These are phyloP conservation scores for Datura wrightii DNA, from an alignment of 257 asterid genomes.

Conservation along the genomic window DNA sequence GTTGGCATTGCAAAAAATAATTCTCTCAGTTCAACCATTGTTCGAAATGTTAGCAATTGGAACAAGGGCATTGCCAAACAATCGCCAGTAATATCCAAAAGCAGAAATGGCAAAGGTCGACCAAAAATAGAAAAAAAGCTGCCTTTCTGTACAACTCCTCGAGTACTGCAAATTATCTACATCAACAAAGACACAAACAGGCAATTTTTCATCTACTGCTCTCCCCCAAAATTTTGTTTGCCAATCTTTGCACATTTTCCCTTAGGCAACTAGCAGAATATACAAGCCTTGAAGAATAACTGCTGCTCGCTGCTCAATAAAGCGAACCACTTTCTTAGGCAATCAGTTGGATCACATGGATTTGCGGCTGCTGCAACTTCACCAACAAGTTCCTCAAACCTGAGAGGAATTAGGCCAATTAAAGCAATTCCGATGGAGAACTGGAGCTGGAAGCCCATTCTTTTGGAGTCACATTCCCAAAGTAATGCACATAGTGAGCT, in stretches of 20 bases:
- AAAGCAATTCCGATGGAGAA: constrained; percentile 56
- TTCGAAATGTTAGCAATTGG: neutral
- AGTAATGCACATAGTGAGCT: constrained; percentile 50
- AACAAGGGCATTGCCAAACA: neutral
- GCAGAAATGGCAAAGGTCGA: neutral
- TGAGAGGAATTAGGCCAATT: constrained; percentile 49
- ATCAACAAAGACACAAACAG: neutral
- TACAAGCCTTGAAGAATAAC: constrained; percentile 52
- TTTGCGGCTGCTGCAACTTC: constrained; percentile 35
- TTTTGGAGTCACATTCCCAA: constrained; percentile 36
- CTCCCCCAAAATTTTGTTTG: neutral
- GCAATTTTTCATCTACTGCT: constrained; percentile 34
- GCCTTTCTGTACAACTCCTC: constrained; percentile 11
- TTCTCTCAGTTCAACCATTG: neutral
- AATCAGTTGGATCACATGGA: constrained; percentile 46
- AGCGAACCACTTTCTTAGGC: constrained; percentile 68
- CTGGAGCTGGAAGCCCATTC: constrained; percentile 52
- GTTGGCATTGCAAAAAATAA: neutral
- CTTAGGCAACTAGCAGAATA: constrained; percentile 34
- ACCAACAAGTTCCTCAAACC: constrained; percentile 54
- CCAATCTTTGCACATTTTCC: neutral
- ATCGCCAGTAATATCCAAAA: neutral
- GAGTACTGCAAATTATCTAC: neutral
- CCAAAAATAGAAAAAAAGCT: neutral
- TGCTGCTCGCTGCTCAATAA: constrained; percentile 63